phyloP scores from a whole-genome alignment of 352 stramenopile genomes.

The Phytopythium vexans region DNA sequence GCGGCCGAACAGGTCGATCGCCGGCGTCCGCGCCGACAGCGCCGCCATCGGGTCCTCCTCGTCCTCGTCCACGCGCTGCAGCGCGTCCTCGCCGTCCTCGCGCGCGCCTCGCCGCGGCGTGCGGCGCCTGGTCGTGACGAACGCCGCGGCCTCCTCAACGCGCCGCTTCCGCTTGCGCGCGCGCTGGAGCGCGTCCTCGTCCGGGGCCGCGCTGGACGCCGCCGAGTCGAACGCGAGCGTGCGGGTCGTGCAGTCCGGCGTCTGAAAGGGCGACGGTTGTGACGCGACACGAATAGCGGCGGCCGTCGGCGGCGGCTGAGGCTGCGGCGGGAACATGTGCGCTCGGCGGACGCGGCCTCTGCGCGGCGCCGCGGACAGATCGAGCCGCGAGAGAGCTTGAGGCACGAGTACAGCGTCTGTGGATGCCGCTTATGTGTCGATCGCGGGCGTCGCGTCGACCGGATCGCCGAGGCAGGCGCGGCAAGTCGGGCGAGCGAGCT shows the following conservation, averaged over 20 bases:
- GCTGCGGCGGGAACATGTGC: neutral
- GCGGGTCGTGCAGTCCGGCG: conserved; percentile 35
- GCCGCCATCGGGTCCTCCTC: neutral
- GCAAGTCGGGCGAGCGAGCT: too few relatives aligned
- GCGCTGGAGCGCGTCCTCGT: conserved; percentile 13
- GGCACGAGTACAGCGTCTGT: too few relatives aligned
- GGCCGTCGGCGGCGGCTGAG: neutral
- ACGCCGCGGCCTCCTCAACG: conserved; percentile 19
- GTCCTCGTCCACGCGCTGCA: conserved; percentile 4
- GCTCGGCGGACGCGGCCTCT: too few relatives aligned
- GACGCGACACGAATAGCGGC: conserved; percentile 8
- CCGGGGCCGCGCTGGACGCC: conserved; percentile 14
- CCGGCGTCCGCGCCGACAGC: too few relatives aligned
- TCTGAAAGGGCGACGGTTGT: conserved; percentile 39
- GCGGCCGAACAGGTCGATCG: too few relatives aligned
- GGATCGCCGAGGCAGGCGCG: too few relatives aligned
- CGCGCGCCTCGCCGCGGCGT: too few relatives aligned
- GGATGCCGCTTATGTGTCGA: too few relatives aligned
- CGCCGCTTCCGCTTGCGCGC: conserved; percentile 39
- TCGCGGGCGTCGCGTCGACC: too few relatives aligned
- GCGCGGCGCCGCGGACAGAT: too few relatives aligned
- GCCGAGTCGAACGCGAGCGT: conserved; percentile 42
- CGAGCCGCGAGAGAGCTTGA: too few relatives aligned
- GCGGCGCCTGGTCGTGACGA: conserved; percentile 23
- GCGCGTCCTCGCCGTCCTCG: conserved; percentile 6